Percentiles rank a stretch among this genome's conserved stretches.
Conservation (phyloP, 2,329 filamentous ascomycete species). For the Dothistroma pini region DNA sequence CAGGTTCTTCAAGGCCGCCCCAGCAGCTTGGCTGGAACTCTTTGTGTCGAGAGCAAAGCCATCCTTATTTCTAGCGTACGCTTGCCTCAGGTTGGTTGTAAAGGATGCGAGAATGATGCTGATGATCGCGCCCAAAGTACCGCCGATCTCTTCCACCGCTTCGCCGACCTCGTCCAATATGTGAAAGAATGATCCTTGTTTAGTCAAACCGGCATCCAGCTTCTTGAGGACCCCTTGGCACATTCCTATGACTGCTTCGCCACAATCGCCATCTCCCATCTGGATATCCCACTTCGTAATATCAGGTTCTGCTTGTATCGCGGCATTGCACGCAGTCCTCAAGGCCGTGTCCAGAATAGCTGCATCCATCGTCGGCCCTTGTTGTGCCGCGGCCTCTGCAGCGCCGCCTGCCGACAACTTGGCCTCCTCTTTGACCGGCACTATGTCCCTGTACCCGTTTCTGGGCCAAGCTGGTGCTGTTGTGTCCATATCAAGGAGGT, state of each 20-base stretch:
- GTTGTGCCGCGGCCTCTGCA: conserved; percentile 29
- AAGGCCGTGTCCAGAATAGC: conserved; percentile 38
- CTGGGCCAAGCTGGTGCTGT: conserved; percentile 52
- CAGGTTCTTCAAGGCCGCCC: conserved; percentile 41
- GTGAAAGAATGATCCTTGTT: conserved; percentile 32
- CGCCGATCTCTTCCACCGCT: conserved; percentile 38
- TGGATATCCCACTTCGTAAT: conserved; percentile 61
- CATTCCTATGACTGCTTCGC: conserved; percentile 49
- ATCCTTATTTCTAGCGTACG: conserved; percentile 27
- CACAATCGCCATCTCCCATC: conserved; percentile 65
- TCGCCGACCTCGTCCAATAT: conserved; percentile 34
- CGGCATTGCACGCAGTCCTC: conserved; percentile 42
- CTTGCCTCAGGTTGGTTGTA: conserved; percentile 39
- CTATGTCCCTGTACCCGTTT: conserved; percentile 39
- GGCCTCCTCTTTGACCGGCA: conserved; percentile 18
- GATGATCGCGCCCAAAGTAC: conserved; percentile 38
- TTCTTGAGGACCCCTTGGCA: conserved; percentile 34
- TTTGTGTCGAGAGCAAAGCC: conserved; percentile 25
- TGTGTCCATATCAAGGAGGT: conserved; percentile 50
- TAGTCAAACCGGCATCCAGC: conserved; percentile 31
- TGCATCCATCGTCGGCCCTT: conserved; percentile 30
- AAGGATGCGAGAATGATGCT: conserved; percentile 36
- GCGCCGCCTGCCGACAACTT: conserved; percentile 36
- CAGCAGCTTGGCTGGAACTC: conserved; percentile 31
- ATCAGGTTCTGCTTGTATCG: conserved; percentile 58